Conservation (phyloP, 2,329 filamentous ascomycete genomes). For the Thermomyces lanuginosus region DNA sequence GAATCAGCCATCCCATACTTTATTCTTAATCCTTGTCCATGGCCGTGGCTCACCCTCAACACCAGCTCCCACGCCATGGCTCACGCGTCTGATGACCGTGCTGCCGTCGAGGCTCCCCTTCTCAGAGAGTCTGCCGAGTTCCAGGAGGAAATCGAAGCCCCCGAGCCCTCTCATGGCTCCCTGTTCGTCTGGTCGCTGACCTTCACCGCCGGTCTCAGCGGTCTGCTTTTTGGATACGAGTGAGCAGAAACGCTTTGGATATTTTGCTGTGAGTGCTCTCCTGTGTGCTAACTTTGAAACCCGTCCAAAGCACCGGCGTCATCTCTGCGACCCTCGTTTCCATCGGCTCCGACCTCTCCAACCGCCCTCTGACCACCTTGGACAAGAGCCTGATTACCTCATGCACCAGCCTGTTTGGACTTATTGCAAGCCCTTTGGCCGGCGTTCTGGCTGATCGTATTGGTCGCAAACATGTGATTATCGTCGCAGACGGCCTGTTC, state of each 20-base stretch:
- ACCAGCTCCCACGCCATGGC: too few species aligned
- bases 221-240: conserved; percentile 47
- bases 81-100: conserved; percentile 11
- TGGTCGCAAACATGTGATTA: conserved; percentile 32
- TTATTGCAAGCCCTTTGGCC: conserved; percentile 39
- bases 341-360: conserved; percentile 37
- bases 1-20: too few species aligned
- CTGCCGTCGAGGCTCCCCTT: conserved; percentile 16
- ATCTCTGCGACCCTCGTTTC: conserved; percentile 45
- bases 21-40: too few species aligned
- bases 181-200: conserved; percentile 41
- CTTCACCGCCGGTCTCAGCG: conserved; percentile 41
- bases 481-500: conserved; percentile 32
- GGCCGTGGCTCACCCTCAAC: too few species aligned
- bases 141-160: too few species aligned
- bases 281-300: background rate
- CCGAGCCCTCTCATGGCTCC: conserved; percentile 17
- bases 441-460: conserved; percentile 36
- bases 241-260: conserved; percentile 13
- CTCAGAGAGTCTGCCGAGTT: too few species aligned
- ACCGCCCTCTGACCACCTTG: conserved; percentile 33
- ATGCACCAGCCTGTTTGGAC: conserved; percentile 40
- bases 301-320: conserved; percentile 36
- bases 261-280: background rate
- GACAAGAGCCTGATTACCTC: conserved; percentile 45